A percentile compares a stretch with the other conserved stretches of the same genome.
Evolutionary conservation across 306 rosid genomes (phyloP).

Genomic region (Arachis stenosperma): DNA sequence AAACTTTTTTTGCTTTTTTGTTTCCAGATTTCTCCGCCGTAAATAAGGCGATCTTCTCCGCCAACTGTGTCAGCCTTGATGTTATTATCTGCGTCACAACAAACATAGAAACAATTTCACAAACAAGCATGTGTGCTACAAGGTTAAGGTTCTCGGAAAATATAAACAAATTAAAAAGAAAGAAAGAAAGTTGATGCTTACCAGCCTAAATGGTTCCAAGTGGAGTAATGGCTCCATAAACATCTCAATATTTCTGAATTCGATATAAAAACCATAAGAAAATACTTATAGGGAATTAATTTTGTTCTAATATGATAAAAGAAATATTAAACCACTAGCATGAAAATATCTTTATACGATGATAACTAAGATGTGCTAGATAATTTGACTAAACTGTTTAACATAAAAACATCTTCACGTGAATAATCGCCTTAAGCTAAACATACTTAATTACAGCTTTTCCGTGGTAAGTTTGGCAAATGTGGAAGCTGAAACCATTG

Average conservation of each 20-base stretch:
- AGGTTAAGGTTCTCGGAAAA: background rate
- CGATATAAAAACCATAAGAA: background rate
- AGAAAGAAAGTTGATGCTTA: slow-evolving; percentile 27
- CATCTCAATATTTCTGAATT: slow-evolving; percentile 65
- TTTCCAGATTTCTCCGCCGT: slow-evolving; percentile 29
- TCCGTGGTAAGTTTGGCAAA: slow-evolving; percentile 60
- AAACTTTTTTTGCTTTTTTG: slow-evolving; percentile 29
- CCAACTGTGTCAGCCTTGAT: slow-evolving; percentile 16
- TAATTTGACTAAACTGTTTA: no score
- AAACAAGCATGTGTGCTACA: background rate
- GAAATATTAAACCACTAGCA: no score
- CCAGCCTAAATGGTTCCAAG: slow-evolving; percentile 57
- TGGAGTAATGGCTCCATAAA: slow-evolving; percentile 60
- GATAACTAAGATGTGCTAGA: no score
- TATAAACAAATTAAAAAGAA: no score
- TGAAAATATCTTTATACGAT: no score
- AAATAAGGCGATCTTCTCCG: slow-evolving; percentile 37
- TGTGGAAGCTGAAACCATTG: slow-evolving; percentile 63
- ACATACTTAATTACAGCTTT: slow-evolving; percentile 67
- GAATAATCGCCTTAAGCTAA: background rate
- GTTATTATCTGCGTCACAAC: slow-evolving; percentile 46
- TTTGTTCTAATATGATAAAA: no score
- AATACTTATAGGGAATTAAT: no score
- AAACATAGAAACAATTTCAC: background rate
- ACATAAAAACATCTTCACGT: no score